These are phyloP conservation scores for Quercus ilex DNA, from an alignment of 306 rosid species.

Conservation along the genomic window DNA sequence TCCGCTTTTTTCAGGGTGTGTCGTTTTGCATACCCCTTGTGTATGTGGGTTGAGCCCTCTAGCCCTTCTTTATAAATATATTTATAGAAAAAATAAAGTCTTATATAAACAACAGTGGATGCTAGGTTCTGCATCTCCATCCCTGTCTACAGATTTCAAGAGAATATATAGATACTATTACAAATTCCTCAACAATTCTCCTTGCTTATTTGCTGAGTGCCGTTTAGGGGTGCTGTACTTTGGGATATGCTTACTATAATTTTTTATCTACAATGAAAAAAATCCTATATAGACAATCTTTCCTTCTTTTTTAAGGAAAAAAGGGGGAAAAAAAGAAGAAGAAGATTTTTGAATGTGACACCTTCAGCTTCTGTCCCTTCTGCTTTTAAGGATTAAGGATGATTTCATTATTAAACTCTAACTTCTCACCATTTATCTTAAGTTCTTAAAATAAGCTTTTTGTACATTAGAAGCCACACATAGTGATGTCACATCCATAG, in stretches of 20 bases:
- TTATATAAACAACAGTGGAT: background rate
- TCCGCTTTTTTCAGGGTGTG: background rate
- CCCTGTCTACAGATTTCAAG: background rate
- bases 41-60: background rate
- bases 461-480: too few relatives aligned
- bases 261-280: background rate
- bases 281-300: background rate
- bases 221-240: too few relatives aligned
- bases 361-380: background rate
- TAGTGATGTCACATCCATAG: too few relatives aligned
- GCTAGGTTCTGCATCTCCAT: background rate
- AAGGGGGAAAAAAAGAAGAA: too few relatives aligned
- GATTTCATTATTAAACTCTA: too few relatives aligned
- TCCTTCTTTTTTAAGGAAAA: background rate
- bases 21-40: background rate
- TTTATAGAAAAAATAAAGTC: background rate
- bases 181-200: background rate
- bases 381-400: background rate
- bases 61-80: background rate
- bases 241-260: background rate
- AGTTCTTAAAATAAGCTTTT: too few relatives aligned
- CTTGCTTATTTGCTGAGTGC: background rate
- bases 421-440: too few relatives aligned
- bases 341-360: background rate
- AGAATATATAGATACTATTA: background rate